Base-by-base conservation (phyloP, 2,329 filamentous ascomycete genomes). In the Phialophora expanda region DNA sequence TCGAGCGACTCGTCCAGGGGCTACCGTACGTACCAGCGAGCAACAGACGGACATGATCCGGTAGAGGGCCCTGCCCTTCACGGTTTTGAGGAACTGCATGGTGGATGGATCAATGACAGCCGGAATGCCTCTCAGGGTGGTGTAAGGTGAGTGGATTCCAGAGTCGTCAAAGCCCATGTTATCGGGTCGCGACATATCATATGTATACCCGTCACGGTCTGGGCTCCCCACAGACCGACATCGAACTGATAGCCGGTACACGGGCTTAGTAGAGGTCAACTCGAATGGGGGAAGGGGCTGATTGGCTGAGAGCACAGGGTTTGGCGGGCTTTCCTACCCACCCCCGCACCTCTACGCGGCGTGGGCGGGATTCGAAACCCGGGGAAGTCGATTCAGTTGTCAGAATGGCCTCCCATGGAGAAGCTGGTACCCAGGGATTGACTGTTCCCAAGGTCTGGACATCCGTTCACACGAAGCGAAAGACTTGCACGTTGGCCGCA, bases 41-140 rank as follows among this genome's bases (percentile, higher is more conserved):
- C 73, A 75, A 54, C 70, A 71, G 14, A 70, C 67, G 60, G 71
- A 73, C 73, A 74, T 74, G 14, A 73, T 67, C 51, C 67, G 68
- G 66, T 75, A 75, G 38, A 75, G 70, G 34, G 70, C 46, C 50
- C 70, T 70, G 55, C 73, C 73, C 64, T 74, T 67, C 6, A 75
- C 50, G 7, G 30, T 30, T n/a, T 65, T 66, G 32, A 67, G 50
- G 53, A 57, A 56, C 61, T 55, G 57, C 46, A 57, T 66, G 55
- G n/a, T 58, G 50, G 54, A 54, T 26, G 14, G 28, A 54, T 57
- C 5, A 12, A 11, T 56, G 30, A 55, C 3, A 6, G 51, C 11
- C 22, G 46, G 12, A 24, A n/a, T 12, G 24, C 22, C 11, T 34
- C 38, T n/a, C 9, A 32, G 28, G 17, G 51, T 11, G 24, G 20